A percentile compares a stretch with the other conserved stretches of the same genome.
These are phyloP conservation scores for Aegilops speltoides DNA, from an alignment of 176 grass and related monocot species.

Conservation along the genomic window DNA sequence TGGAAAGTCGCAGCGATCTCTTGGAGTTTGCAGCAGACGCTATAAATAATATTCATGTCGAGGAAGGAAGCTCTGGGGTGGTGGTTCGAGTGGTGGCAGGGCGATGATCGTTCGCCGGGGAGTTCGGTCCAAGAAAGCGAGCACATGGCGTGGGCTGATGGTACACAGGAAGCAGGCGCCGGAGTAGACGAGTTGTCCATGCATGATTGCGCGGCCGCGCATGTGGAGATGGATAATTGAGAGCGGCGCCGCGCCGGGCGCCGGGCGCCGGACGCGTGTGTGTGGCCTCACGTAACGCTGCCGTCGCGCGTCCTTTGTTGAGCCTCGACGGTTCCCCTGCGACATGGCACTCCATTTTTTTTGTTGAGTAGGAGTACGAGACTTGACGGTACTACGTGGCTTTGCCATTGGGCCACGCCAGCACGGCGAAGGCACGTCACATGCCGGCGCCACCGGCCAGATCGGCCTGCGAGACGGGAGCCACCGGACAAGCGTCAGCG, in stretches of 20 bases:
- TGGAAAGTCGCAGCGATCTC: neutral
- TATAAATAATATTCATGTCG: neutral
- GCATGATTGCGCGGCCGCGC: conserved; percentile 39
- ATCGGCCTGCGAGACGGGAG: neutral
- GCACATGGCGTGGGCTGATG: conserved; percentile 20
- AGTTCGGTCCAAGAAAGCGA: conserved; percentile 38
- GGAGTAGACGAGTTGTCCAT: neutral
- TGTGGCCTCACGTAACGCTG: neutral
- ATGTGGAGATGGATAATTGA: conserved; percentile 28
- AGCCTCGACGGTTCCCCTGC: neutral
- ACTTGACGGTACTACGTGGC: neutral
- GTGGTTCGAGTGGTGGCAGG: neutral
- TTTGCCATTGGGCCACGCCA: neutral
- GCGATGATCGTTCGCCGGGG: neutral
- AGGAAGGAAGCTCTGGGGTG: neutral
- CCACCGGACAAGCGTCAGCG: conserved; percentile 27
- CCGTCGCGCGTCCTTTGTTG: neutral
- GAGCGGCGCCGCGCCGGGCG: neutral
- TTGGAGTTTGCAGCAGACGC: neutral
- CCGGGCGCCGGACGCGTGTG: neutral
- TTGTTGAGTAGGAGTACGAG: no score
- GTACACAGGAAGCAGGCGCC: neutral
- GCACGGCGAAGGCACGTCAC: conserved; percentile 10
- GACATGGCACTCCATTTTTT: conserved; percentile 2
- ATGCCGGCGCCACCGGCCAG: neutral